These are phyloP conservation scores for Schizophyllum commune DNA, from an alignment of 1,284 basidiomycete genomes.

Conservation along the genomic window DNA sequence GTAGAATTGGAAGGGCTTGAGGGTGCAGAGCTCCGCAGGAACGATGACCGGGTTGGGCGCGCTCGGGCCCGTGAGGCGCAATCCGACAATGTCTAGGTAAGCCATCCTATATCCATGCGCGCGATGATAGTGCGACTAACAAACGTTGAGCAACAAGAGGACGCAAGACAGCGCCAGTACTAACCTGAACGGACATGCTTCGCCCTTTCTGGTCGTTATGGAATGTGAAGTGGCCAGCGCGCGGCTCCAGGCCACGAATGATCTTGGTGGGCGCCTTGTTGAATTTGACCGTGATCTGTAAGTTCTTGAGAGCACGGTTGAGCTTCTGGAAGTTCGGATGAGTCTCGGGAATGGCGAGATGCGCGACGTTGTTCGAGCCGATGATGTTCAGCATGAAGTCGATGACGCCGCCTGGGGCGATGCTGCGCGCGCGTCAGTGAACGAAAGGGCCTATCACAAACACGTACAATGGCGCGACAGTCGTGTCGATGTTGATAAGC, in stretches of 20 bases:
- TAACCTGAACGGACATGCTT: constrained; percentile 26
- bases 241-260: constrained; percentile 4
- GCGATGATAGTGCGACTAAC: constrained; percentile 28
- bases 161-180: not conserved
- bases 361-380: not conserved
- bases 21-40: constrained; percentile 40
- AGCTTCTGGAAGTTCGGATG: not conserved
- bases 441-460: not conserved
- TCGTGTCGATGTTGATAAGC: constrained; percentile 39
- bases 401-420: constrained; percentile 22
- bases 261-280: not conserved
- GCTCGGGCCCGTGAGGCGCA: constrained; percentile 31
- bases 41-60: constrained; percentile 25
- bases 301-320: not conserved
- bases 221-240: constrained; percentile 21
- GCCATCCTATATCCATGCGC: constrained; percentile 22
- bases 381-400: constrained; percentile 20
- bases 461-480: constrained; percentile 34
- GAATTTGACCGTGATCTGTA: not conserved
- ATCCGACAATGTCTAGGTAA: constrained; percentile 19
- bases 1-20: constrained; percentile 41
- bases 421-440: constrained; percentile 17
- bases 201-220: constrained; percentile 19
- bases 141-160: not conserved
- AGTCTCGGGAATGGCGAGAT: not conserved